phyloP scores from a whole-genome alignment of 441 rosid genomes.

The Adansonia grandidieri region DNA sequence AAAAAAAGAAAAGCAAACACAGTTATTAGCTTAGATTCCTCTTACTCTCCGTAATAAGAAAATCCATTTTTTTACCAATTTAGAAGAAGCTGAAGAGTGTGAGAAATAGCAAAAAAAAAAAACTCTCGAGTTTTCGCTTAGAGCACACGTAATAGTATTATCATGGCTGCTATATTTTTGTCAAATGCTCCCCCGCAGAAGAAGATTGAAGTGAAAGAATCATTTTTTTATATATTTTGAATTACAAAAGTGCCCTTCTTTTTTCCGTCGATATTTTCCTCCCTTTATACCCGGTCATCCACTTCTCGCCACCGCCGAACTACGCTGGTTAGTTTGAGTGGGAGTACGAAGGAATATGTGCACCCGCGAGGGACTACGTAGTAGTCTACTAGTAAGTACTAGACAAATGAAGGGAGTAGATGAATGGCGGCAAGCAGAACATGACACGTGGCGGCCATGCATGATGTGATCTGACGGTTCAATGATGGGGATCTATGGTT shows the following conservation, averaged over 20 bases:
- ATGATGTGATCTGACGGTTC: slow-evolving; percentile 26
- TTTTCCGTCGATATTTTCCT: slow-evolving; percentile 22
- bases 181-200: neutral
- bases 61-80: neutral
- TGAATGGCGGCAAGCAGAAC: neutral
- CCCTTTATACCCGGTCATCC: slow-evolving; percentile 34
- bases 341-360: slow-evolving; percentile 11
- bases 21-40: slow-evolving; percentile 15
- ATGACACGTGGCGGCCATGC: slow-evolving; percentile 35
- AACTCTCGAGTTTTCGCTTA: slow-evolving; percentile 51
- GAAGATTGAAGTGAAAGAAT: slow-evolving; percentile 4
- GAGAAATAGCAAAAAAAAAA: slow-evolving; percentile 18
- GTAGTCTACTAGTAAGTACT: neutral
- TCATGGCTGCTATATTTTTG: neutral
- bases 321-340: neutral
- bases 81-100: slow-evolving; percentile 28
- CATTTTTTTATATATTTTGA: no score
- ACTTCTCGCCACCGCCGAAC: slow-evolving; percentile 6
- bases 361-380: neutral
- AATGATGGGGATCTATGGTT: slow-evolving; percentile 9
- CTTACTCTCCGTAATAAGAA: neutral
- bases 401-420: neutral
- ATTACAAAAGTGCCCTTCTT: slow-evolving; percentile 32
- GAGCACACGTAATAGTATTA: slow-evolving; percentile 65
- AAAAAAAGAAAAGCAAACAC: neutral